Base-by-base conservation (phyloP, 1,284 basidiomycete species). In the Neonothopanus nambi region DNA sequence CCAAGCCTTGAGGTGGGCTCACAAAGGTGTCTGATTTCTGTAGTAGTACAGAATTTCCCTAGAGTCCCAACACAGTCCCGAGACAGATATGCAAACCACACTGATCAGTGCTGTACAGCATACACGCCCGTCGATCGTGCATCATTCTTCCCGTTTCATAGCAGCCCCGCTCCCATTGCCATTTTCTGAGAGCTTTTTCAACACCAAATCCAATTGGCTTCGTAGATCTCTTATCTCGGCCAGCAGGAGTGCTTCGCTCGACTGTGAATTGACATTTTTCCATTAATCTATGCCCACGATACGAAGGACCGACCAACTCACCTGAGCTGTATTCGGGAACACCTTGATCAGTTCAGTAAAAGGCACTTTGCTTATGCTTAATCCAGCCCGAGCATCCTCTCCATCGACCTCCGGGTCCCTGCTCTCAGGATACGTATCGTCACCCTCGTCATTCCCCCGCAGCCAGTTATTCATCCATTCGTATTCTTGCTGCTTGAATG, bases 241-340 rank as follows among this genome's bases (percentile, higher is more conserved):
- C 50, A 50, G 21, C 42, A 55, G 20, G 41, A 55, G 48, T 15
- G 51, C 45, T 20, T 59, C 55, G 39, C 41, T 51, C 6, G 52
- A 53, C 46, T 51, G 38, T 20, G 24, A 13, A 12, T 28, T 37
- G 15, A 6, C 15, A 23, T 6, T 13, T 23, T 3, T 26, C 15
- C 35, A 45, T 55, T 42, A 39, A 21, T 23, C n/a, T 44, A 40
- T 61, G 26, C 64, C 57, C 7, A 5, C 26, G 28, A 39, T 40
- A 33, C 20, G 13, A 28, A 23, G 36, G 44, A 47, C 26, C 26
- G 42, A 52, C 23, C 33, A 36, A 59, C 82, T 63, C 61, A 92
- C 91, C 70, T 85, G 78, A 28, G 77, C 70, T 43, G 81, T 84
- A 65, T 93, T 84, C 1, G 94, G 94, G 73, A 97, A 89, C 36